A percentile compares a stretch with the other conserved stretches of the same genome.
phyloP scores from a whole-genome alignment of 768 basidiomycete genomes.

The Lepiota venenata region DNA sequence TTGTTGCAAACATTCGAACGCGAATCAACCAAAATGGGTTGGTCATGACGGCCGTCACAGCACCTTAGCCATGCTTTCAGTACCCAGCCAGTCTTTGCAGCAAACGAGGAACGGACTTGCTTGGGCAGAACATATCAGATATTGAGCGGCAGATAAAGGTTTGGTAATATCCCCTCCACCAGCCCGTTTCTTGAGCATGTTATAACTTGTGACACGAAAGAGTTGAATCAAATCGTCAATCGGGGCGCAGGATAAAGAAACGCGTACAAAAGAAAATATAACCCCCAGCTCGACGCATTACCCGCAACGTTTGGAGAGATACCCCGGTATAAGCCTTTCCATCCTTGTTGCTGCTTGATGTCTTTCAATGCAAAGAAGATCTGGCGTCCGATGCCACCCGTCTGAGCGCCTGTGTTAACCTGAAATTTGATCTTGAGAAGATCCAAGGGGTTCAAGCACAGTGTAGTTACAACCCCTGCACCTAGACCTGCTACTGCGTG shows the following conservation, averaged over 20 bases:
- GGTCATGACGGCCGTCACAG: slow-evolving; percentile 89
- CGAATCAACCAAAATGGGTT: slow-evolving; percentile 99
- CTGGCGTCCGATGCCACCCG: slow-evolving; percentile 61
- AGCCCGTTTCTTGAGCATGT: slow-evolving; percentile 85
- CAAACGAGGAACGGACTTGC: slow-evolving; percentile 70
- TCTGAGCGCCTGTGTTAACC: slow-evolving; percentile 66
- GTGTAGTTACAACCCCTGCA: slow-evolving; percentile 87
- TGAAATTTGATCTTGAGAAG: slow-evolving; percentile 93
- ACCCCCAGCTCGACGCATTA: slow-evolving; percentile 94
- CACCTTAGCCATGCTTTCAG: slow-evolving; percentile 50
- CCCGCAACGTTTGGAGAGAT: slow-evolving; percentile 89
- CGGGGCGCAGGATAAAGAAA: slow-evolving; percentile 5
- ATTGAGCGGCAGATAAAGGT: slow-evolving; percentile 71
- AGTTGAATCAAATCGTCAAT: neutral
- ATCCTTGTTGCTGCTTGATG: slow-evolving; percentile 74
- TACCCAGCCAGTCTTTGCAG: slow-evolving; percentile 10
- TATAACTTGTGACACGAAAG: slow-evolving; percentile 58
- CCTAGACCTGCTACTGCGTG: slow-evolving; percentile 93
- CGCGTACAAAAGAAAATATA: slow-evolving; percentile 96
- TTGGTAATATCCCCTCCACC: slow-evolving; percentile 62
- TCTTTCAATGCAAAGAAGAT: slow-evolving; percentile 75
- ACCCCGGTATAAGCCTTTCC: slow-evolving; percentile 87
- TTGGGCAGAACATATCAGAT: slow-evolving; percentile 89
- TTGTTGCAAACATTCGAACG: slow-evolving; percentile 93
- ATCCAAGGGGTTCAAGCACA: slow-evolving; percentile 97